Conservation (phyloP, 208 protist genomes). For the Tritrichomonas musculus region DNA sequence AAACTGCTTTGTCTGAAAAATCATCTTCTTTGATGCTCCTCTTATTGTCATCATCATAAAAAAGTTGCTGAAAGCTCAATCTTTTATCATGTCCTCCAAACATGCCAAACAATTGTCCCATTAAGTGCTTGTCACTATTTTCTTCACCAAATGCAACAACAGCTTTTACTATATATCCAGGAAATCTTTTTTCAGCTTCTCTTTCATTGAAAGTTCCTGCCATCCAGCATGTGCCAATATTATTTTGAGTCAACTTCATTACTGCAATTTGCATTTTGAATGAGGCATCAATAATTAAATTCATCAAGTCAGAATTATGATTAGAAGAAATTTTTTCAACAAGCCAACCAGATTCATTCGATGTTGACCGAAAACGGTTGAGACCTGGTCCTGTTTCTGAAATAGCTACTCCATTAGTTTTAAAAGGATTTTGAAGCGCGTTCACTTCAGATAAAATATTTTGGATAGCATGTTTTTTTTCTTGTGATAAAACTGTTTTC, state of each 20-base stretch:
- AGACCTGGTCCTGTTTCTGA: not conserved
- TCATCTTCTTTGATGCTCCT: not conserved
- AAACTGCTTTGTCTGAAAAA: no score
- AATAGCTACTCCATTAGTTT: not conserved
- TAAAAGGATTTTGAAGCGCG: not conserved
- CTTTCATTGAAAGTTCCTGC: not conserved
- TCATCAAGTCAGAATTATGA: not conserved
- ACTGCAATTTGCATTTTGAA: not conserved
- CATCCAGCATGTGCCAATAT: not conserved
- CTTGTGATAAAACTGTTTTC: not conserved
- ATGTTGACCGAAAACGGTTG: not conserved
- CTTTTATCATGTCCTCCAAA: no score
- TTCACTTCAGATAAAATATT: not conserved
- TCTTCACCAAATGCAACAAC: not conserved
- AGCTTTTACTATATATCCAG: not conserved
- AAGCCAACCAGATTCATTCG: not conserved
- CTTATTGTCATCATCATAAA: no score
- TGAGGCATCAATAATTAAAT: not conserved
- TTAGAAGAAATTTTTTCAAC: not conserved
- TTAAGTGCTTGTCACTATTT: no score
- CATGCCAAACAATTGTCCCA: no score
- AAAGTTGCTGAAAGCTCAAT: no score
- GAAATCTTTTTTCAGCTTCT: not conserved
- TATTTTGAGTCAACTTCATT: not conserved
- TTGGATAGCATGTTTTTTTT: not conserved